Evolutionary conservation across 2,329 filamentous ascomycete genomes (phyloP).

Genomic region (Neophaeococcomyces mojaviensis): DNA sequence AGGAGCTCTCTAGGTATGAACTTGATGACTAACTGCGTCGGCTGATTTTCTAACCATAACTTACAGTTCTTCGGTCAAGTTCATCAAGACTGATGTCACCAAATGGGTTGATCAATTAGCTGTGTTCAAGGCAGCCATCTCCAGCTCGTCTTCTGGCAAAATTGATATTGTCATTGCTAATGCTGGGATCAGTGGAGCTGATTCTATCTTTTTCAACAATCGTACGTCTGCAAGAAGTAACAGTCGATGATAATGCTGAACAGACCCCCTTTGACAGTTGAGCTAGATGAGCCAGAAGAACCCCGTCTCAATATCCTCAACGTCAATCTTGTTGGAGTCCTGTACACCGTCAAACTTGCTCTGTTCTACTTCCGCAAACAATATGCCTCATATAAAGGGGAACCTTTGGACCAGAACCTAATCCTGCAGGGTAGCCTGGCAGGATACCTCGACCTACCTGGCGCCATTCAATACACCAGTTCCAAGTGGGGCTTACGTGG

Average conservation of each 20-base stretch:
- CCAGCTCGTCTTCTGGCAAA: conserved; percentile 46
- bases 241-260: too few species aligned
- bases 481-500: conserved; percentile 34
- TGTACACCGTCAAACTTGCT: conserved; percentile 20
- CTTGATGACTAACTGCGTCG: too few species aligned
- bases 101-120: conserved; percentile 57
- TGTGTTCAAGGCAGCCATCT: conserved; percentile 53
- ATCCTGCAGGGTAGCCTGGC: conserved; percentile 30
- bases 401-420: conserved; percentile 24
- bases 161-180: conserved; percentile 61
- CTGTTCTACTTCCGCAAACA: conserved; percentile 30
- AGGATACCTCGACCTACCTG: conserved; percentile 29
- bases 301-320: conserved; percentile 30
- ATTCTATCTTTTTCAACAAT: too few species aligned
- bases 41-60: too few species aligned
- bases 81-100: conserved; percentile 55
- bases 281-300: conserved; percentile 12
- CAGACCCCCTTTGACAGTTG: too few species aligned
- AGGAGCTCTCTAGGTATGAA: too few species aligned
- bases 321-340: conserved; percentile 16
- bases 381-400: conserved; percentile 23
- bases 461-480: conserved; percentile 29
- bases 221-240: too few species aligned
- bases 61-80: not conserved
- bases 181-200: conserved; percentile 50